Conservation (phyloP, 306 rosid genomes). For the Sechiopsis laciniata region DNA sequence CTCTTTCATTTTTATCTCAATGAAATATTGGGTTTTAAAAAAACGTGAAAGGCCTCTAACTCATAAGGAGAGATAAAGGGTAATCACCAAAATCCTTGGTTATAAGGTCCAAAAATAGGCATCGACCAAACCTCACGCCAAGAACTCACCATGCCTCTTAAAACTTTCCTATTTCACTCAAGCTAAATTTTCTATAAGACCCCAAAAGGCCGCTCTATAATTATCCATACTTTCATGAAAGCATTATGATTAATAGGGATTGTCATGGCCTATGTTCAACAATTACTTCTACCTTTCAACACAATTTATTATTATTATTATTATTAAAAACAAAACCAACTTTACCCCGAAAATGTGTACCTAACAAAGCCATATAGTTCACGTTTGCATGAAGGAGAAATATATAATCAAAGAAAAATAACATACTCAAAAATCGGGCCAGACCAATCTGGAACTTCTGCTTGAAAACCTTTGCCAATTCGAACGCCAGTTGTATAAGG, state of each 20-base stretch:
- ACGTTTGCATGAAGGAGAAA: slow-evolving; percentile 14
- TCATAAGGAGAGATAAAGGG: no score
- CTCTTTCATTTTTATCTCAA: no score
- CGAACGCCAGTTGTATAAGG: slow-evolving; percentile 54
- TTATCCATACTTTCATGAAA: neutral
- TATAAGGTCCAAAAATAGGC: neutral
- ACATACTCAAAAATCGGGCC: slow-evolving; percentile 59
- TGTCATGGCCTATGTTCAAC: neutral
- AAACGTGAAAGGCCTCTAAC: no score
- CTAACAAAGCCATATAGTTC: slow-evolving; percentile 2
- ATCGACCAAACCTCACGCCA: neutral
- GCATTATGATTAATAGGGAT: neutral
- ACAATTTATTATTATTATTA: no score
- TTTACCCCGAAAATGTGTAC: neutral
- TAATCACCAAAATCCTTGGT: no score
- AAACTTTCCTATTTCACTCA: neutral
- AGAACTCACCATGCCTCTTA: neutral
- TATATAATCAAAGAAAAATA: slow-evolving; percentile 18
- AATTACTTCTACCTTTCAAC: no score
- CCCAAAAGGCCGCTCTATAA: neutral
- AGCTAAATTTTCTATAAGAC: neutral
- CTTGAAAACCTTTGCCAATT: slow-evolving; percentile 95
- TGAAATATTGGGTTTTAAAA: no score
- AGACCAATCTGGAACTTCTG: slow-evolving; percentile 70
- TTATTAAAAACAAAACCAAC: no score